Evolutionary conservation across 2,329 filamentous ascomycete genomes (phyloP), one percentile per base, ranked within the genome.

Genomic region (Blastomyces gilchristii): DNA sequence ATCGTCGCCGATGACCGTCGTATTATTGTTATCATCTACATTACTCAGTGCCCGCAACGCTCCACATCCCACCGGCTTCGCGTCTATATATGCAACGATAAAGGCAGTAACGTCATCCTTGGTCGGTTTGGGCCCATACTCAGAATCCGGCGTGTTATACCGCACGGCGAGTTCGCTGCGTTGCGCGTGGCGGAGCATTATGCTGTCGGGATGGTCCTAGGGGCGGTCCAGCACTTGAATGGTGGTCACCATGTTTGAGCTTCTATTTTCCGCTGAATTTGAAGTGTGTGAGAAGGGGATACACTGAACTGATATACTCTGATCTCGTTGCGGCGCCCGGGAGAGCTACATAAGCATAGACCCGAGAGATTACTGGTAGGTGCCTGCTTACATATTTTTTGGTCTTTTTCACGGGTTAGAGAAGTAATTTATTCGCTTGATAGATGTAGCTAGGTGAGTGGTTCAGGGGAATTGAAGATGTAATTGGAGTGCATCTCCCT

Each of bases 121-220:
- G 25, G 25, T 34, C 3, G 50, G 50, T 18, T 28, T 34, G 16
- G 50, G 50, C 7, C 50, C 50, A n/a, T 28, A 28, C 31, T 54
- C 50, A 14, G 50, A 34, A 12, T 57, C 34, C n/a, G 53, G 37
- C 9, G 14, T 22, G 53, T 41, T 41, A 31, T 39, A 57, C 18
- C 53, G 34, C 31, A 18, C 28, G 6, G 53, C 16, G 2, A 57
- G 31, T 39, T 57, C 53, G 53, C 34, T 39, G 9, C 53, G 28
- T 39, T 57, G 53, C 1, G 53, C 53, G 22, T 57, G 34, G 18
- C 53, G 53, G 53, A 57, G 53, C 53, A 57, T 57, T 37, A 57
- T 39, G 53, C 53, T 39, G 9, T 57, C 53, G 11, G 53, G 53
- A 39, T 57, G 53, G 34, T 57, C 53, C 53, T 34, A 57, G 53